Base-by-base conservation (phyloP, 108 stramenopile species). In the Fistulifera solaris region DNA sequence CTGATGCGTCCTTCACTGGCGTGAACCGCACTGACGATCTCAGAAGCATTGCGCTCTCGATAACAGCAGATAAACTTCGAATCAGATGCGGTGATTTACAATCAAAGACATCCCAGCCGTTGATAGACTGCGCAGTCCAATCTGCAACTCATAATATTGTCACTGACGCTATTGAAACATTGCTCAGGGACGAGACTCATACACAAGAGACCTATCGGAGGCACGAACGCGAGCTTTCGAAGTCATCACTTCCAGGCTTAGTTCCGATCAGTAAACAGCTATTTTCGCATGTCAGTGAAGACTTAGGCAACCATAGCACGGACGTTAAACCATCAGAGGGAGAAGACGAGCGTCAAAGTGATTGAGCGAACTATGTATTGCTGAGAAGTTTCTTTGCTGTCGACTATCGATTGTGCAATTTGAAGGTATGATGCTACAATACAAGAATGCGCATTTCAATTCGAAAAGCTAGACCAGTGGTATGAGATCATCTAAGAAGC, bases 231-330 rank as follows among this genome's bases (percentile, higher is more conserved):
- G 71, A 72, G 46, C 60, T 77, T 0, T 68, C 71, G 0, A 44
- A 39, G 59, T 72, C 71, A 11, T 62, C 71, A 15, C 31, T 77
- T 38, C 76, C 76, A 25, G 76, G 76, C 19, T 64, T 77, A n/a
- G 68, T 72, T 21, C 71, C 76, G 11, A 68, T 77, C 0, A 69
- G 70, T 38, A 72, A 72, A 35, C 76, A 77, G 55, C 68, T 77
- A 38, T 77, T 77, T 61, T 45, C 44, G 5, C 4, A 5, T 8
- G 44, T 8, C 6, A 35, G 8, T 8, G 31, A 35, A 6, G 31
- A 35, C 31, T 8, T 8, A 35, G 8, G 8, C 8, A 35, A 3
- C 31, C 31, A 8, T 35, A n/a, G n/a, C n/a, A n/a, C n/a, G n/a
- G n/a, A n/a, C n/a, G n/a, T n/a, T n/a, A n/a, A n/a, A n/a, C n/a